Percentiles rank a stretch among this genome's conserved stretches.
phyloP scores from a whole-genome alignment of 345 rosid genomes.

The Balakata baccata region DNA sequence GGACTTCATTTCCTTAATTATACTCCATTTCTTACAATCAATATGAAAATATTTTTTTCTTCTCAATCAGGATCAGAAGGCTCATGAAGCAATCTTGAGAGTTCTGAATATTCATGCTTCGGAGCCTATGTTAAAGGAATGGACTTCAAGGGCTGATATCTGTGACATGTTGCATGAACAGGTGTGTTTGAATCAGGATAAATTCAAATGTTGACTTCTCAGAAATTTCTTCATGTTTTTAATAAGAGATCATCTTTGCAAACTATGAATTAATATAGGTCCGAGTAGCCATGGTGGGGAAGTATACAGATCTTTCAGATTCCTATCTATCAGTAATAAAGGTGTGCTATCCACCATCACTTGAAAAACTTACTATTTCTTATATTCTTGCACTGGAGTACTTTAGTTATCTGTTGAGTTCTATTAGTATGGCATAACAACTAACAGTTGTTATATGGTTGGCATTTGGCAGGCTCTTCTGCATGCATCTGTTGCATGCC shows the following conservation, averaged over 20 bases:
- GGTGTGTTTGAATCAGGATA: conserved; percentile 35
- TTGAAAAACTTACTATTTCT: no score
- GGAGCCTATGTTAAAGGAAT: conserved; percentile 68
- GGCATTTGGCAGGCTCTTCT: conserved; percentile 66
- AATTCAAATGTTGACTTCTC: not conserved
- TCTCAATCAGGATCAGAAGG: conserved; percentile 79
- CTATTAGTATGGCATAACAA: not conserved
- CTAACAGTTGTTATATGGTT: not conserved
- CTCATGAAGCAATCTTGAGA: conserved; percentile 78
- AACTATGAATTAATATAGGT: conserved; percentile 47
- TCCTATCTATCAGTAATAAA: conserved; percentile 70
- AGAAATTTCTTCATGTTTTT: not conserved
- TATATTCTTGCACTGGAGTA: not conserved
- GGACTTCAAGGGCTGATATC: conserved; percentile 66
- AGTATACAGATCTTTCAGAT: conserved; percentile 73
- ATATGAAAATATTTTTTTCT: not conserved
- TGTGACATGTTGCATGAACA: conserved; percentile 66
- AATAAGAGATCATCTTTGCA: not conserved
- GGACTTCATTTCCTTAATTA: not conserved
- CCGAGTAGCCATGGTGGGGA: conserved; percentile 76
- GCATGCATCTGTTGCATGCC: conserved; percentile 84
- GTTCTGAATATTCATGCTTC: conserved; percentile 58
- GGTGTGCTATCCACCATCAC: conserved; percentile 27
- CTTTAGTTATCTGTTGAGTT: not conserved
- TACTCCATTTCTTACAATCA: conserved; percentile 4